Evolutionary conservation across 2,329 filamentous ascomycete species (phyloP), one percentile per base, ranked within the genome.

Genomic region (Bipolaris oryzae): DNA sequence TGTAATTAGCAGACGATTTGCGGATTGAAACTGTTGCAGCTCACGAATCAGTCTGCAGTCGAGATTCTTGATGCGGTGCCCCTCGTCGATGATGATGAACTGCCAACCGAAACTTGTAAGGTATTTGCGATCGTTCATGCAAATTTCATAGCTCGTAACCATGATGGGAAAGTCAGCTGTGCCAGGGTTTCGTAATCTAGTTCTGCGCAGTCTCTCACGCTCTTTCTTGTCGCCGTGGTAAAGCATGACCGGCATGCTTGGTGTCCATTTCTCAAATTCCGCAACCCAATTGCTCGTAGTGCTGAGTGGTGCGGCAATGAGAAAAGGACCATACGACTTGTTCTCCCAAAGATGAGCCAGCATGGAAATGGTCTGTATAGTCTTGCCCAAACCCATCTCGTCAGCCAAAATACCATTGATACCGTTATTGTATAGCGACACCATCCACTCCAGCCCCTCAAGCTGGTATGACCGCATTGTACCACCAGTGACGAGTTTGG

Each of bases 71-170:
- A 99, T 88, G 1, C 95, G 89, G 73, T 99, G 95, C 0, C 95
- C 95, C 77, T 99, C 95, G 66, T 99, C 94, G 59, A 99, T 96
- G 64, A 99, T 95, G 69, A 99, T 97, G 67, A 96, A 97, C 51
- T 96, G 92, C 95, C 95, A 99, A 34, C 92, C 89, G 54, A 96
- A 94, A 55, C 89, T 89, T 0, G 87, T 87, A 5, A 99, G 79
- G 34, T 88, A 88, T 50, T 92, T 89, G 35, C 91, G 87, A 72
- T 99, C 95, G 67, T 92, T 89, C 77, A 99, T 88, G 51, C 96
- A 93, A 72, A 99, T 97, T 73, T 99, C 95, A 68, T 98, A 98
- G 37, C 89, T 96, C 0, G 95, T 99, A 69, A 93, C 93, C 0
- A 98, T 90, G 0, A 99, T 89, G 0, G 95, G 95, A 60, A 98